Evolutionary conservation across 1,139 yeast genomes (phyloP), one percentile per base, ranked within the genome.

Genomic region (Yamadazyma dendronema): DNA sequence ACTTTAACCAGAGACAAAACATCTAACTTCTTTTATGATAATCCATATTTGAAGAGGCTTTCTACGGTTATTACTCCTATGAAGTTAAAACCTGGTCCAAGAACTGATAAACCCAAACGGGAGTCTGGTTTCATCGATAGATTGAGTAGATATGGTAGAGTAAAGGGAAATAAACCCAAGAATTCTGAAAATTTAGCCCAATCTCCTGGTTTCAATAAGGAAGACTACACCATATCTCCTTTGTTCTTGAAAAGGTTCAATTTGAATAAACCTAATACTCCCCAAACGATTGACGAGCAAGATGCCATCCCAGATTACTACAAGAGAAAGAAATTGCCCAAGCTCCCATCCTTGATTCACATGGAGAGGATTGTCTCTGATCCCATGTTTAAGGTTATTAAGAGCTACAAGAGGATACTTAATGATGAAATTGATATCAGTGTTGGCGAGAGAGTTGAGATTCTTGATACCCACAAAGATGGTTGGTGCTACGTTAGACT

Each of bases 401-500:
- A 54, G 39, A 40, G 54, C 2, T 68, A 67, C 40, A 43, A 48
- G 11, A 61, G 56, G 38, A 47, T 50, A 10, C 52, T 67, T 17
- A 46, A 49, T 10, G 75, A 70, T 42, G 76, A 69, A 44, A 35
- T 69, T 5, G 48, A 62, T 3, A 47, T 69, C 2, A 39, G 46
- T 2, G 41, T 55, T 4, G 73, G 73, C 1, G 71, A 69, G 28
- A 43, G 51, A 22, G 67, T 65, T 3, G 35, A 43, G 4, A 39
- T 66, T 1, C 36, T 57, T 15, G 53, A 56, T 24, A 52, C 49
- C n/a, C 65, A 59, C 42, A 46, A 61, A 10, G 74, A 68, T 39
- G 72, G 71, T 2, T 70, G 76, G 76, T 65, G 72, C 41, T 51
- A 54, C 21, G 60, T 66, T 9, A 51, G 35, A 30, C 29, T 13